These are phyloP conservation scores for Termitomyces sp. DNA, from an alignment of 1,284 basidiomycete genomes.

Conservation along the genomic window DNA sequence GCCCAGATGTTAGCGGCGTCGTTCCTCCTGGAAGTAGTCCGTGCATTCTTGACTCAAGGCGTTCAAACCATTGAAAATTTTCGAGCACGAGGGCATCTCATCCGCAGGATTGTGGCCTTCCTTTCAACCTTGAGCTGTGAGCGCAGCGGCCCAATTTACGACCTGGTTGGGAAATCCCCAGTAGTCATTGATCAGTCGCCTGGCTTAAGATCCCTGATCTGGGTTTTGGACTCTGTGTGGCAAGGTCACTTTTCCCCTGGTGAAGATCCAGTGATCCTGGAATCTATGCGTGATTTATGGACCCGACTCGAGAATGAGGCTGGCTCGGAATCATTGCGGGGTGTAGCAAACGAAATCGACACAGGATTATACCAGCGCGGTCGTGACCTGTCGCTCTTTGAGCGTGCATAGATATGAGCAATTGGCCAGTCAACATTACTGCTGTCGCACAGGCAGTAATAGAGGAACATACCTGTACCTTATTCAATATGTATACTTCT, in stretches of 20 bases:
- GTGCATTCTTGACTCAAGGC: neutral
- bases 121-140: neutral
- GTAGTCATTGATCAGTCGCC: neutral
- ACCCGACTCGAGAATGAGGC: neutral
- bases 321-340: neutral
- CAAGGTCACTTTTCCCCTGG: neutral
- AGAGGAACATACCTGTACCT: neutral
- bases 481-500: neutral
- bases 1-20: neutral
- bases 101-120: constrained; percentile 1
- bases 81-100: neutral
- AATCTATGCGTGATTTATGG: constrained; percentile 1
- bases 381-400: neutral
- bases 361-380: neutral
- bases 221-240: neutral
- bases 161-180: neutral
- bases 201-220: neutral
- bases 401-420: neutral
- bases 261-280: neutral
- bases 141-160: neutral
- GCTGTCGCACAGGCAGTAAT: neutral
- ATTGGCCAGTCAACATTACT: neutral
- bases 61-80: neutral
- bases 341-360: neutral
- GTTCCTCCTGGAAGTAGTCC: neutral